Evolutionary conservation across 805 yeast genomes (phyloP), one percentile per base, ranked within the genome.

Genomic region (Teunomyces panamensis): DNA sequence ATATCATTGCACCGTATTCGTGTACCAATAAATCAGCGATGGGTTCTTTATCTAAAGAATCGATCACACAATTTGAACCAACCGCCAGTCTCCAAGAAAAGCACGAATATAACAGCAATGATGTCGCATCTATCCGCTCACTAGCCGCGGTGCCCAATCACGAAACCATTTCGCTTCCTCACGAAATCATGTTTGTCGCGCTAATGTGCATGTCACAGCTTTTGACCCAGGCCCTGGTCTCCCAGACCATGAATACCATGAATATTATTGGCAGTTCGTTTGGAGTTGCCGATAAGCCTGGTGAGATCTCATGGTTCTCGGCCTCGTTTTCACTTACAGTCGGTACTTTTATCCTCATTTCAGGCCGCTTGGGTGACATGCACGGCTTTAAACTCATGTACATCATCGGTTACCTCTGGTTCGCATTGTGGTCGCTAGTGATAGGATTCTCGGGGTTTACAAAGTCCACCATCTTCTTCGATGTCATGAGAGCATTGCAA

Each of bases 311-410:
- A 6, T 68, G 73, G 73, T 68, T 68, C 45, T 51, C 69, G 0
- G 69, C 71, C 1, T 54, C 69, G 1, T 67, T 57, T 39, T 63
- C 72, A 3, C 53, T 68, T 39, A 65, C 69, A 1, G 70, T 65
- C 13, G 73, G 73, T 11, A 67, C 73, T 2, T 68, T 68, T 44
- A 68, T 68, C 41, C 52, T 68, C 10, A 55, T 64, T 1, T 57
- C 65, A 2, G 73, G 73, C 1, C 56, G 70, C 28, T 42, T 68
- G 20, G 73, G 73, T 10, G 73, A 68, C 48, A 48, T 66, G 55
- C 62, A 60, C 47, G 73, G 73, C 17, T 67, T 67, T 51, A 68
- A 68, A 48, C 49, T 34, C 30, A 43, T 68, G 45, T 65, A 53
- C 49, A 36, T 65, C 9, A 37, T 60, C 9, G 71, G 71, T 3